Percentiles rank a stretch among this genome's conserved stretches.
phyloP scores from a whole-genome alignment of 2,329 filamentous ascomycete genomes.

The Zopfia rhizophila region DNA sequence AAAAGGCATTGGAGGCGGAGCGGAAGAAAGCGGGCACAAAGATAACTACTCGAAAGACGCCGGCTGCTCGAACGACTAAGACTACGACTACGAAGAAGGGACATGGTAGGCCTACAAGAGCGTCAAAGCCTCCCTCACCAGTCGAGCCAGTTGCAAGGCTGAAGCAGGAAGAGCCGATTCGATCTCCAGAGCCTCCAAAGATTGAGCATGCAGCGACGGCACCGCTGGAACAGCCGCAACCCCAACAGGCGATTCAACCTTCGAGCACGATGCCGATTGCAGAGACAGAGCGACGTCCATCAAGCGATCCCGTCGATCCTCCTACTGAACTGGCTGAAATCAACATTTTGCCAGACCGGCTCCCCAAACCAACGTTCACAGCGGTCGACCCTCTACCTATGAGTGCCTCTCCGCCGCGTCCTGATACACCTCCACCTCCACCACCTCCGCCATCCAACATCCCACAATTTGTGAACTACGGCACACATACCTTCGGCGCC shows the following conservation, averaged over 20 bases:
- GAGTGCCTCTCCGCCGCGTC: constrained; percentile 41
- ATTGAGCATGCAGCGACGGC: constrained; percentile 31
- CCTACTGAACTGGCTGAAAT: constrained; percentile 44
- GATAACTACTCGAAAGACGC: constrained; percentile 34
- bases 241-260: constrained; percentile 27
- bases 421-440: constrained; percentile 48
- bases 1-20: constrained; percentile 54
- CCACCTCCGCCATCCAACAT: constrained; percentile 46
- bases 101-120: constrained; percentile 35
- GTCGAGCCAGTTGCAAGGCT: constrained; percentile 43
- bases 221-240: constrained; percentile 42
- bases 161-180: constrained; percentile 53
- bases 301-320: constrained; percentile 32
- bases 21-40: constrained; percentile 53
- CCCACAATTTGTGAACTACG: constrained; percentile 48
- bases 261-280: constrained; percentile 9
- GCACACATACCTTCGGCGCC: constrained; percentile 29
- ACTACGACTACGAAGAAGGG: constrained; percentile 32
- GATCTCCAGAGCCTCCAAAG: constrained; percentile 42
- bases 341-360: constrained; percentile 45
- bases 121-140: constrained; percentile 39
- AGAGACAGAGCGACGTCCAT: constrained; percentile 24
- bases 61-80: constrained; percentile 29
- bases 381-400: constrained; percentile 29
- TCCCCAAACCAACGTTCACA: constrained; percentile 45